phyloP scores from a whole-genome alignment of 768 basidiomycete genomes.

The Termitomyces sp. region DNA sequence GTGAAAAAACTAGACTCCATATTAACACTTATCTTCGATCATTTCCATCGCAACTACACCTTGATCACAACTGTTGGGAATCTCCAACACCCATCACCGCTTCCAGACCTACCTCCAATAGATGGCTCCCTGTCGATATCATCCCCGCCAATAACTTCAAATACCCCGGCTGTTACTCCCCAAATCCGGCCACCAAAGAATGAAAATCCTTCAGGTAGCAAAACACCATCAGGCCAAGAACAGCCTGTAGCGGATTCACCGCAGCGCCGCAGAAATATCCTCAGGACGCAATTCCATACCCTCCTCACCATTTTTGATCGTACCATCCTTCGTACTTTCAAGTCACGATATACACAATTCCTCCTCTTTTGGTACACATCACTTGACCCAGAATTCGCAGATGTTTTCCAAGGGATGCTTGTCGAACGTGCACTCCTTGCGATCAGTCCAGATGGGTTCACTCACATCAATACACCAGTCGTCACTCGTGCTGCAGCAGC shows the following conservation, averaged over 20 bases:
- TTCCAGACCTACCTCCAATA: constrained; percentile 29
- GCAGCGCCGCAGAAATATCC: constrained; percentile 25
- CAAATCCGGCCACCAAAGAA: constrained; percentile 14
- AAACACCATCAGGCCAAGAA: constrained; percentile 7
- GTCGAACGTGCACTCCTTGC: constrained; percentile 79
- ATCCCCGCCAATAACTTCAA: constrained; percentile 23
- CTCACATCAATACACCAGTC: constrained; percentile 38
- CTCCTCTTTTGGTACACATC: constrained; percentile 95
- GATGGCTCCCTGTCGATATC: constrained; percentile 15
- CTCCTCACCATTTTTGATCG: constrained; percentile 93
- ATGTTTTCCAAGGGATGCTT: constrained; percentile 93
- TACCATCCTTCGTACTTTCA: constrained; percentile 91
- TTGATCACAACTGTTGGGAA: constrained; percentile 15
- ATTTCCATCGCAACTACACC: constrained; percentile 55
- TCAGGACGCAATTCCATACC: constrained; percentile 70
- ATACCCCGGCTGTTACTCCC: constrained; percentile 4
- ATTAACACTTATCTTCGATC: constrained; percentile 77
- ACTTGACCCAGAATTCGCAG: constrained; percentile 80
- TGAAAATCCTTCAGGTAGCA: constrained; percentile 12
- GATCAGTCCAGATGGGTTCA: constrained; percentile 12
- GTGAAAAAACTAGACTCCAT: constrained; percentile 89
- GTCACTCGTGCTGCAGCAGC: constrained; percentile 90
- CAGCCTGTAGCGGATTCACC: constrained; percentile 4
- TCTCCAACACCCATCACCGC: constrained; percentile 20
- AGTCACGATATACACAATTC: constrained; percentile 96